Conservation (phyloP, 2,329 filamentous ascomycete species). For the Sphaceloma murrayae region DNA sequence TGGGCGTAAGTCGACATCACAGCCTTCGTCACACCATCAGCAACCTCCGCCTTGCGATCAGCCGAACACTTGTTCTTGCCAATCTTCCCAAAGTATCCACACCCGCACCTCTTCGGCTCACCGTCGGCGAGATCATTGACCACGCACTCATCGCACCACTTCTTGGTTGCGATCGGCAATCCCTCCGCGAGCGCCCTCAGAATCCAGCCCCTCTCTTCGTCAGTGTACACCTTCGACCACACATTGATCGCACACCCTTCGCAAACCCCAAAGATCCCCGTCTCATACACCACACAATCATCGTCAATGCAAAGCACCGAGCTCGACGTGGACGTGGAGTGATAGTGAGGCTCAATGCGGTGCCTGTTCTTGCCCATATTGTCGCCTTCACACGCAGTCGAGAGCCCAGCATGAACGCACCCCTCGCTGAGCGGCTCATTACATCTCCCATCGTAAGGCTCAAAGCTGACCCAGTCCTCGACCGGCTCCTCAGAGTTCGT, state of each 20-base stretch:
- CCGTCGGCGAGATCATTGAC: no score
- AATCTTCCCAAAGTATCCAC: no score
- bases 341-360: neutral
- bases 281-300: neutral
- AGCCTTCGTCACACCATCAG: no score
- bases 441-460: slow-evolving; percentile 3
- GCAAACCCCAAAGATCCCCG: slow-evolving; percentile 1
- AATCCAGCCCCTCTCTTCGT: neutral
- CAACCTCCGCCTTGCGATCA: no score
- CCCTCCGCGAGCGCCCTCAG: neutral
- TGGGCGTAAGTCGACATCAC: no score
- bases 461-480: no score
- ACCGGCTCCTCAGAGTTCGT: no score
- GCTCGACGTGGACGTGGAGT: neutral
- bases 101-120: no score
- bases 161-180: neutral
- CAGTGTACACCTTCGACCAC: neutral
- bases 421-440: neutral
- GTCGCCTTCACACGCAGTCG: neutral
- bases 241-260: slow-evolving; percentile 1
- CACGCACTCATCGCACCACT: neutral
- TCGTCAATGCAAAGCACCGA: neutral
- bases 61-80: no score
- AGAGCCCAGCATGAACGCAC: neutral
- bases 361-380: neutral